Evolutionary conservation across 495 filamentous ascomycete species (phyloP), one percentile per base, ranked within the genome.

Genomic region (Penicillium lividum): DNA sequence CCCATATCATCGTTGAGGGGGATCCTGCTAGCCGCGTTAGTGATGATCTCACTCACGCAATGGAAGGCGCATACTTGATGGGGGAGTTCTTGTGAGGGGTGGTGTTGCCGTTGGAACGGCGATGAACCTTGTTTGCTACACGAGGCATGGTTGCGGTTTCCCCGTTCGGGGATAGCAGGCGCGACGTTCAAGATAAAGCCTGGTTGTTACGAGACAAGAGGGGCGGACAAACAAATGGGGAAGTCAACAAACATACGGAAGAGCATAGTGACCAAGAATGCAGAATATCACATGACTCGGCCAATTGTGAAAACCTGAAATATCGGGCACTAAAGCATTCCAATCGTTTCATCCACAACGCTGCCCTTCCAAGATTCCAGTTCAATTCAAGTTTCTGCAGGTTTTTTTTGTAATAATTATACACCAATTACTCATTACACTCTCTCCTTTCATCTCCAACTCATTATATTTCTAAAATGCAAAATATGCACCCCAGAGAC

Each of bases 1-100:
- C 85, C 85, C 58, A 85, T 84, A 76, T 99, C 94, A 82, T 99
- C 94, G 74, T 98, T 97, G 42, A 99, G 82, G 9, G 95, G 93
- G 54, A 98, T 95, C 56, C 81, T 82, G 50, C 48, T 51, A n/a
- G 46, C 64, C 42, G 36, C 60, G 60, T 61, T 58, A 53, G 53
- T 43, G 18, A 18, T 61, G 30, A 56, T 43, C 36, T 33, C 46
- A 33, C 30, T 9, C 47, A 33, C 40, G 27, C 42, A 33, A 18
- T 28, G 33, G 49, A 53, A 43, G 34, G 44, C 31, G 67, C 84
- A 61, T 81, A 90, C 86, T 89, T 91, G 34, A 90, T 71, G 31
- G 87, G 86, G 11, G 88, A 87, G 67, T 66, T 84, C 77, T 69
- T 87, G 77, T 70, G 82, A 73, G 71, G 82, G 73, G 86, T 84